These are phyloP conservation scores for Epichloe sylvatica DNA, from an alignment of 2,329 filamentous ascomycete species.

Conservation along the genomic window DNA sequence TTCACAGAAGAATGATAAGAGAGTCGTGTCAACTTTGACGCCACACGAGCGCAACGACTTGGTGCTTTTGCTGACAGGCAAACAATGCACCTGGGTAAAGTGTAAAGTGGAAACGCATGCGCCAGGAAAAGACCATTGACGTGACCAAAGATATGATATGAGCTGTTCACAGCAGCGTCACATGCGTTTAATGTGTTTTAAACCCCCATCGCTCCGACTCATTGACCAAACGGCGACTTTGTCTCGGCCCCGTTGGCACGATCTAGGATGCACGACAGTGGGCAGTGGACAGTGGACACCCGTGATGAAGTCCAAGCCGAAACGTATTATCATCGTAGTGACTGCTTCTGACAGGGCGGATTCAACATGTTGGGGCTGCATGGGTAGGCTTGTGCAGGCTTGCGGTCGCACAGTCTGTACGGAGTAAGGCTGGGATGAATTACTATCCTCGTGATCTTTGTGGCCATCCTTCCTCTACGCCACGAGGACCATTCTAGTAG, in stretches of 20 bases:
- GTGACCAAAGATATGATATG: background rate
- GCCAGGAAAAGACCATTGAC: background rate
- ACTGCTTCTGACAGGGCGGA: background rate
- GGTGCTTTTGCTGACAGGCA: too few relatives aligned
- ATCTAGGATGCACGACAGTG: background rate
- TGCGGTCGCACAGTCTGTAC: constrained; percentile 1
- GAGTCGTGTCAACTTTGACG: too few relatives aligned
- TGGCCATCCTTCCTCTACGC: background rate
- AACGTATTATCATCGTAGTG: background rate
- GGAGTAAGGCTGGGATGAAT: background rate
- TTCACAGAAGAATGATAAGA: too few relatives aligned
- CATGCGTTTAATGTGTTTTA: background rate
- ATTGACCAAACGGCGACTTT: background rate
- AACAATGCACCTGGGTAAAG: too few relatives aligned
- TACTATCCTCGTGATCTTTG: constrained; percentile 1
- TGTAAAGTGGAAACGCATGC: too few relatives aligned
- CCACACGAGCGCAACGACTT: too few relatives aligned
- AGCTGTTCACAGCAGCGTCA: background rate
- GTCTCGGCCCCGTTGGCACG: background rate
- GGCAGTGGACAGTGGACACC: background rate
- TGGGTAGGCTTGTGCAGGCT: background rate
- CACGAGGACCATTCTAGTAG: background rate
- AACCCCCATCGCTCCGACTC: background rate
- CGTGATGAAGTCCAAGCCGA: background rate
- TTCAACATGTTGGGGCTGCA: background rate